Conservation (phyloP, 257 asterid species). For the Salvia hispanica region DNA sequence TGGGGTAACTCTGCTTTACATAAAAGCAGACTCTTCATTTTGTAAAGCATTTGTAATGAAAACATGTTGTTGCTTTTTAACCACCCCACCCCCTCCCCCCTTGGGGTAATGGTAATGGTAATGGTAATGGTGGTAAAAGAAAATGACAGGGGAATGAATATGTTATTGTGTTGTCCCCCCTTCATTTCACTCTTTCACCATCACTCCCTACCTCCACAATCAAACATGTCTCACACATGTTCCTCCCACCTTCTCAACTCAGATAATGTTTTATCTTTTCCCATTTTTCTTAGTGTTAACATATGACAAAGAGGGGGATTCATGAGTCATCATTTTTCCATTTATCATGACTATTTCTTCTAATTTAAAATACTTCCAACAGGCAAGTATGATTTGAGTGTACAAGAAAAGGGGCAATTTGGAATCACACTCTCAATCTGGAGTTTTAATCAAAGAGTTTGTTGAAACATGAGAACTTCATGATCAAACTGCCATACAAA, state of each 20-base stretch:
- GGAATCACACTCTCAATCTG: slow-evolving; percentile 27
- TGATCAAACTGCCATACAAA: slow-evolving; percentile 57
- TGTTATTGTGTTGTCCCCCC: slow-evolving; percentile 44
- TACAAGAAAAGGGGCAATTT: slow-evolving; percentile 21
- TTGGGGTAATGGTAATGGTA: background rate
- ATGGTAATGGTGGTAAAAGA: slow-evolving; percentile 25
- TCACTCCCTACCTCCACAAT: slow-evolving; percentile 31
- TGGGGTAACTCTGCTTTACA: slow-evolving; percentile 34
- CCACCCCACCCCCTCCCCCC: slow-evolving; percentile 18
- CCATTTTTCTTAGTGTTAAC: background rate
- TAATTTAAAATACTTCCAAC: too few species aligned
- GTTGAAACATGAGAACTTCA: slow-evolving; percentile 64
- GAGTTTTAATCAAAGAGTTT: slow-evolving; percentile 37
- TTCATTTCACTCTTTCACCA: slow-evolving; percentile 36
- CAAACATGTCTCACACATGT: slow-evolving; percentile 45
- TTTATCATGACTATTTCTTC: background rate
- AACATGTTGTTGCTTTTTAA: slow-evolving; percentile 30
- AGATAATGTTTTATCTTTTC: background rate
- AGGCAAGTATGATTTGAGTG: slow-evolving; percentile 8
- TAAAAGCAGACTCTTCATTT: slow-evolving; percentile 26
- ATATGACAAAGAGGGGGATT: background rate
- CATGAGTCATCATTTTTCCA: slow-evolving; percentile 10
- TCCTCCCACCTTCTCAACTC: slow-evolving; percentile 8
- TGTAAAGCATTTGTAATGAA: slow-evolving; percentile 25
- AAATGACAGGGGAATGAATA: slow-evolving; percentile 36